Evolutionary conservation across 148 eudicot species (phyloP), one percentile per base, ranked within the genome.

Genomic region (Vaccinium darrowii): DNA sequence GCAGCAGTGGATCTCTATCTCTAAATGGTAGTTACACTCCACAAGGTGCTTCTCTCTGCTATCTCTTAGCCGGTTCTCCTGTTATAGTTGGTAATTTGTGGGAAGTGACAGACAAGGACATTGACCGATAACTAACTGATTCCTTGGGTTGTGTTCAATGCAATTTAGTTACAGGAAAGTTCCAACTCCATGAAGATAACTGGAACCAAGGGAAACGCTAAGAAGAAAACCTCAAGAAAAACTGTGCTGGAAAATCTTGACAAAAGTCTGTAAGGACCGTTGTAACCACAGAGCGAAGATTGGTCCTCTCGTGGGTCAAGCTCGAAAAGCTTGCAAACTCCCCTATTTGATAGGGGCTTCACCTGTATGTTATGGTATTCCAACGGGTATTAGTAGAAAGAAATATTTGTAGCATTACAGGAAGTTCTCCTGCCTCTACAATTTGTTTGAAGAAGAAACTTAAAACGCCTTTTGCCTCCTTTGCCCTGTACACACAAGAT

Each of bases 331-430:
- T 76, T 94, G 97, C 82, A 90, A 81, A 83, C 93, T 96, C 11
- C 89, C 92, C 23, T 92, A 43, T 83, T 81, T 96, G 86, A 94
- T 93, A 78, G 99, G 99, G 71, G 99, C 98, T 56, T 89, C 98
- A 43, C 98, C 99, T 2, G 95, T 96, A 76, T 96, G 98, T 89
- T 96, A 96, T 86, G 99, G 99, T 43, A 94, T 96, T 8, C 98
- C 99, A 2, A 96, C 98, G 0, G 95, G 95, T 16, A 94, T 96
- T 52, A 82, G 87, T 43, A 92, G 86, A 78, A 96, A 92, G 86
- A 90, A 86, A 84, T 89, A 89, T 76, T 39, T 85, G 72, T 75
- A 86, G 82, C n/a, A 58, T 85, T 80, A 52, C 25, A 7, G 39
- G 51, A 5, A 21, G 11, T 33, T 21, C 27, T 13, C 60, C 27